phyloP scores from a whole-genome alignment of 73 alveolate genomes.

The Effrenium voratum region DNA sequence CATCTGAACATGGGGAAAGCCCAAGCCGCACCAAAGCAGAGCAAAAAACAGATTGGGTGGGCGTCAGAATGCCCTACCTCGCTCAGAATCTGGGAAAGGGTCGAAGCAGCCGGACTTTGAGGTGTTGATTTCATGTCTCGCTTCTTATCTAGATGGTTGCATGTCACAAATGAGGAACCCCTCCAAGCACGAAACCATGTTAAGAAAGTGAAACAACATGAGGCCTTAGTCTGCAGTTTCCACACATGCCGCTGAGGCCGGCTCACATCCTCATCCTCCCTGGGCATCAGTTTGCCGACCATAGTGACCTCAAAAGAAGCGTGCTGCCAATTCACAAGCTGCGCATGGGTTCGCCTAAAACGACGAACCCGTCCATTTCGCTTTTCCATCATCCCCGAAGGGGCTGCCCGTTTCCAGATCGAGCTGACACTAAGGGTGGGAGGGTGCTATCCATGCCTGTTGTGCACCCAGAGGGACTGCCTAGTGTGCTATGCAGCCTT shows the following conservation, averaged over 20 bases:
- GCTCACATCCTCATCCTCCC: conserved; percentile 81
- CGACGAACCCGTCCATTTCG: too few relatives aligned
- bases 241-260: conserved; percentile 5
- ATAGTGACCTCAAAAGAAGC: conserved; percentile 41
- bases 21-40: too few relatives aligned
- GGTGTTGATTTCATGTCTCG: too few relatives aligned
- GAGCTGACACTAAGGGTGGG: background rate
- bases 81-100: too few relatives aligned
- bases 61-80: too few relatives aligned
- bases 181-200: background rate
- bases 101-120: too few relatives aligned
- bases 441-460: background rate
- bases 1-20: too few relatives aligned
- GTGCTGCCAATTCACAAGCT: background rate
- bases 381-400: background rate
- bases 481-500: background rate
- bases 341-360: background rate
- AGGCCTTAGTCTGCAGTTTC: background rate
- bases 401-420: background rate
- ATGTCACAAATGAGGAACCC: too few relatives aligned
- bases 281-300: conserved; percentile 75
- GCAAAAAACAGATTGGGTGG: too few relatives aligned
- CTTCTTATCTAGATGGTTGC: too few relatives aligned
- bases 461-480: background rate
- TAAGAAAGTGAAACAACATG: background rate